phyloP scores from a whole-genome alignment of 129 eudicot genomes.

The Heracleum sosnowskyi region DNA sequence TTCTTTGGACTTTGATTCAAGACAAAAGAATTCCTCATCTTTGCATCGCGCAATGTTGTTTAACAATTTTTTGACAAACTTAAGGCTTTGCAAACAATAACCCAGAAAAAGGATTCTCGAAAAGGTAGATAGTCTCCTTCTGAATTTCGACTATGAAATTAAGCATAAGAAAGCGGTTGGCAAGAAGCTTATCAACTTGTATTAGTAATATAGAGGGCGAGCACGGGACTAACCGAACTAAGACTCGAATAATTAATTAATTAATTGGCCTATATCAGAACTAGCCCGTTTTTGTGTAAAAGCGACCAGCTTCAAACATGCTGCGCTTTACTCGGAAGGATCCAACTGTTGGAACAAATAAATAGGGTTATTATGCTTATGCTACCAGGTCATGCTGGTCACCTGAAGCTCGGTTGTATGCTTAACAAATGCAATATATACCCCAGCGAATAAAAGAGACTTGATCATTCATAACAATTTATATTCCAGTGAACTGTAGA shows the following conservation, averaged over 20 bases:
- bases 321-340: not conserved
- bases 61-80: no score
- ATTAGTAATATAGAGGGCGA: not conserved
- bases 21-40: not conserved
- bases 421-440: not conserved
- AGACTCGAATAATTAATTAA: not conserved
- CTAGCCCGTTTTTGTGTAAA: not conserved
- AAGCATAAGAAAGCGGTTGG: not conserved
- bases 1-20: no score
- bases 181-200: not conserved
- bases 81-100: no score
- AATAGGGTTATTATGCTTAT: not conserved
- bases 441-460: not conserved
- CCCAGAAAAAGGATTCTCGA: not conserved
- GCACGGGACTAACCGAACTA: not conserved
- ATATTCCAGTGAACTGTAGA: not conserved
- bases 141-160: not conserved
- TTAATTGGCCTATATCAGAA: not conserved
- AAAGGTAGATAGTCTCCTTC: not conserved
- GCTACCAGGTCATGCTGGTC: not conserved
- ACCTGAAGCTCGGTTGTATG: not conserved
- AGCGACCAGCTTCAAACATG: not conserved
- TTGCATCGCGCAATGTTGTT: not conserved
- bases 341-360: not conserved
- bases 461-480: not conserved